These are phyloP conservation scores for Colletotrichum sp. DNA, from an alignment of 2,329 filamentous ascomycete species.

Conservation along the genomic window DNA sequence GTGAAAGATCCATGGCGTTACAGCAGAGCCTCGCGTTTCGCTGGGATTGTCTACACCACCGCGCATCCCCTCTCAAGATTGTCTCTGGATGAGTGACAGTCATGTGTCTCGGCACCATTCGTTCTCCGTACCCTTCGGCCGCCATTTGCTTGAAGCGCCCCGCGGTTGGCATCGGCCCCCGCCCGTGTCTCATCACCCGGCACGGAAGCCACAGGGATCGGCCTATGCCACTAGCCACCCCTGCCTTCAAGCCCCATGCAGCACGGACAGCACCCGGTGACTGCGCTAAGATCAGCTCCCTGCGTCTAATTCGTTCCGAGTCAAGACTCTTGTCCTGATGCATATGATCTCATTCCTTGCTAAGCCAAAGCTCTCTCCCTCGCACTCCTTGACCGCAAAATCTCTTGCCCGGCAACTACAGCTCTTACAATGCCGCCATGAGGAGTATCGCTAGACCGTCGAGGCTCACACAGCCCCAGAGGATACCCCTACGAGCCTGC, in stretches of 20 bases:
- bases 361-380: background rate
- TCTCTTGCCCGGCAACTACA: background rate
- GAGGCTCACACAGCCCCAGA: constrained; percentile 34
- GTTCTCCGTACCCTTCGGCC: background rate
- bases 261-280: background rate
- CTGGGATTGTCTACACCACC: background rate
- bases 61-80: background rate
- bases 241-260: background rate
- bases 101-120: background rate
- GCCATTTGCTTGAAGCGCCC: background rate
- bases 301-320: background rate
- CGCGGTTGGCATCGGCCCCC: constrained; percentile 11
- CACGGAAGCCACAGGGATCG: background rate
- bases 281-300: background rate
- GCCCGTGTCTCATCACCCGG: background rate
- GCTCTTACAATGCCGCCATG: constrained; percentile 50
- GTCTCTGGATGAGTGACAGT: background rate
- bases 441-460: constrained; percentile 42
- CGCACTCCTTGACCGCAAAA: background rate
- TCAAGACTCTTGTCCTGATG: background rate
- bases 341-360: constrained; percentile 13
- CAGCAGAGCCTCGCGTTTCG: background rate
- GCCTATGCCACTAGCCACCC: background rate
- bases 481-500: constrained; percentile 8
- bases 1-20: background rate